phyloP scores from a whole-genome alignment of 306 rosid genomes.

The Geum urbanum region DNA sequence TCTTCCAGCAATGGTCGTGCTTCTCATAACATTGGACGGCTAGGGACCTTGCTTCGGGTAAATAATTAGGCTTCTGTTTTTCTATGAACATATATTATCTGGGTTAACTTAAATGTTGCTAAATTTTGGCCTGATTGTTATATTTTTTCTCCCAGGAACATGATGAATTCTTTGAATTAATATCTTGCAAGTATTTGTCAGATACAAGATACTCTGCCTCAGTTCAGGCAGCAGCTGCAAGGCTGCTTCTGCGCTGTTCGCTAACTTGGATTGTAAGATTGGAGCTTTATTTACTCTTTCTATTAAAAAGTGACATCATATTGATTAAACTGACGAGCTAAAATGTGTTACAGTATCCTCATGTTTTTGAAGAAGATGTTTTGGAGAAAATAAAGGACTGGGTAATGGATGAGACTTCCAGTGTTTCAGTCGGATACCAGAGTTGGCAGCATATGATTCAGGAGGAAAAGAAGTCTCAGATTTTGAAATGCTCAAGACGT shows the following conservation, averaged over 20 bases:
- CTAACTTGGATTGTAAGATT: slow-evolving; percentile 73
- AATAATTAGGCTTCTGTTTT: neutral
- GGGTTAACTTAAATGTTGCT: neutral
- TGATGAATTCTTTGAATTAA: slow-evolving; percentile 88
- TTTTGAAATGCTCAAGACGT: slow-evolving; percentile 85
- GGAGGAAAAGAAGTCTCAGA: slow-evolving; percentile 60
- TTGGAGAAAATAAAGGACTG: slow-evolving; percentile 65
- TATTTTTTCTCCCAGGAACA: slow-evolving; percentile 51
- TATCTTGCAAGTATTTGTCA: slow-evolving; percentile 73
- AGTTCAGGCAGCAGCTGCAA: slow-evolving; percentile 69
- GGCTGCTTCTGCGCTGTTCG: slow-evolving; percentile 79
- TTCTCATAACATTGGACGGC: slow-evolving; percentile 74
- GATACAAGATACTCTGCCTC: slow-evolving; percentile 61
- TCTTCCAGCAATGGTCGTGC: slow-evolving; percentile 73
- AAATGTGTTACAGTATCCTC: slow-evolving; percentile 74
- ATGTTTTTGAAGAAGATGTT: slow-evolving; percentile 80
- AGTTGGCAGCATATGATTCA: slow-evolving; percentile 45
- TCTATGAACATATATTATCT: neutral
- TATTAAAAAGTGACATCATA: neutral
- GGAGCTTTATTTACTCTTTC: neutral
- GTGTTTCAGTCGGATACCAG: slow-evolving; percentile 46
- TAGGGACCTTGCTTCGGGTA: slow-evolving; percentile 81
- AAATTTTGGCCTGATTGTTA: neutral
- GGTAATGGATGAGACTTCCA: slow-evolving; percentile 68
- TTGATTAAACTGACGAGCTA: neutral